These are phyloP conservation scores for Vigna trinervia DNA, from an alignment of 306 rosid species.

Conservation along the genomic window DNA sequence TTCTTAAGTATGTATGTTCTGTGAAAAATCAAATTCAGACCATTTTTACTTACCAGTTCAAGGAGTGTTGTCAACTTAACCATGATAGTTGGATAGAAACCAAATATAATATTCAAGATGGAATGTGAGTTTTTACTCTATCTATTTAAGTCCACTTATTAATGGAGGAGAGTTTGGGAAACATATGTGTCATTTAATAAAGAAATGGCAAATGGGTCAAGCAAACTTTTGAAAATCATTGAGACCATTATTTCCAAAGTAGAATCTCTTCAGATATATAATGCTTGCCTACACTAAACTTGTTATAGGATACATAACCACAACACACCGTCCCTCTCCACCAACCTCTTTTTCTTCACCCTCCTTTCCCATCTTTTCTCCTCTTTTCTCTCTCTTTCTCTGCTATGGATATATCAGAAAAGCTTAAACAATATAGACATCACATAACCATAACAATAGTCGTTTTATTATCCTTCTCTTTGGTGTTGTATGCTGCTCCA, in stretches of 20 bases:
- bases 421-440: constrained; percentile 66
- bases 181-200: background rate
- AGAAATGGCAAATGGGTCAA: constrained; percentile 51
- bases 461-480: constrained; percentile 52
- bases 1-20: too few relatives aligned
- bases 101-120: too few relatives aligned
- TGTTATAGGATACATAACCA: constrained; percentile 8
- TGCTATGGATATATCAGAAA: constrained; percentile 60
- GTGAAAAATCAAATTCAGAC: too few relatives aligned
- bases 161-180: constrained; percentile 53
- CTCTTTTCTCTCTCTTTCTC: background rate
- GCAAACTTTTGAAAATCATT: constrained; percentile 50
- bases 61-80: too few relatives aligned
- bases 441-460: constrained; percentile 60
- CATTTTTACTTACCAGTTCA: too few relatives aligned
- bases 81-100: too few relatives aligned
- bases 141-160: constrained; percentile 5
- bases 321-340: constrained; percentile 19
- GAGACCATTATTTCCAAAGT: constrained; percentile 42
- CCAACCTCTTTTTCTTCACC: constrained; percentile 37
- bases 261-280: constrained; percentile 46
- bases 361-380: constrained; percentile 9
- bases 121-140: too few relatives aligned
- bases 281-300: constrained; percentile 36
- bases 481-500: constrained; percentile 69